Evolutionary conservation across 2,329 filamentous ascomycete genomes (phyloP).

Genomic region (Fusarium longipes): DNA sequence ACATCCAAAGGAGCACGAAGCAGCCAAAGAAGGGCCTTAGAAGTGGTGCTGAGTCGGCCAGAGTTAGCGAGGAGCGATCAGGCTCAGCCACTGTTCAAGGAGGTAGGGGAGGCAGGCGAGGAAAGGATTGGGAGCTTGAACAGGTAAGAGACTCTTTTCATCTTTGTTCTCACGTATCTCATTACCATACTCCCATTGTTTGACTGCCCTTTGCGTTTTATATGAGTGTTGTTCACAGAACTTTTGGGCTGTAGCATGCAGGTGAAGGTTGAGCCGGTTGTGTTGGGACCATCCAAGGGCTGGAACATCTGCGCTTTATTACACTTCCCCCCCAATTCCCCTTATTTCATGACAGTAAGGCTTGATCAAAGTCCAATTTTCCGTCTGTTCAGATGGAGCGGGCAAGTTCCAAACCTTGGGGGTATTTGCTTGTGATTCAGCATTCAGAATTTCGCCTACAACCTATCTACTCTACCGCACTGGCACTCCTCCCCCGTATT

Average conservation of each 20-base stretch:
- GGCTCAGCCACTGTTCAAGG: constrained; percentile 70
- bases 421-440: constrained; percentile 14
- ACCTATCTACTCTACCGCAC: neutral
- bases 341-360: neutral
- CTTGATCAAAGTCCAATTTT: neutral
- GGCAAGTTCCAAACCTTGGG: neutral
- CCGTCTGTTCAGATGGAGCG: neutral
- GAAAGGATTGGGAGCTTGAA: constrained; percentile 84
- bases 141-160: constrained; percentile 65
- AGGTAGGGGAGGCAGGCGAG: constrained; percentile 76
- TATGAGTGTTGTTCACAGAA: constrained; percentile 6
- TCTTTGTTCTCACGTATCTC: neutral
- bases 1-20: constrained; percentile 65
- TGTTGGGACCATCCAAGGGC: constrained; percentile 1
- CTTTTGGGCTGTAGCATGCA: constrained; percentile 17
- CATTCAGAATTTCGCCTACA: neutral
- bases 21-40: constrained; percentile 61
- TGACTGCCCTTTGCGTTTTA: neutral
- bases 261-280: constrained; percentile 1
- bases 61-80: constrained; percentile 80
- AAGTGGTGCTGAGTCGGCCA: constrained; percentile 61
- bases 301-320: neutral
- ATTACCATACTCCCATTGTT: neutral
- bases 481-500: constrained; percentile 8
- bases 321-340: constrained; percentile 5